These are phyloP conservation scores for Talaromyces marneffei DNA, from an alignment of 2,329 filamentous ascomycete species.

Conservation along the genomic window DNA sequence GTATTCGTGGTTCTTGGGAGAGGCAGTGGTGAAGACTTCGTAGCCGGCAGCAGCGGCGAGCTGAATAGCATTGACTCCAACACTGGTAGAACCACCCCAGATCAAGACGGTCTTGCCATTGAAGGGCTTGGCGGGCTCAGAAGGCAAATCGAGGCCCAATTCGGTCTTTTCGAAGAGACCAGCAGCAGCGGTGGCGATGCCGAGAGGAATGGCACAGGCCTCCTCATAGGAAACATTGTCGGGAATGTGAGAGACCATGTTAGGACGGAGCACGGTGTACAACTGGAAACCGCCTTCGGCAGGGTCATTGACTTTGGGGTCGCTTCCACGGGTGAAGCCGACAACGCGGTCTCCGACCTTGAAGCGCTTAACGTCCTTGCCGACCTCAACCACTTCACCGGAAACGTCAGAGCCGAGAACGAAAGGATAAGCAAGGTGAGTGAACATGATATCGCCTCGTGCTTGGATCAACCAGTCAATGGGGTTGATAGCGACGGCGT, in stretches of 20 bases:
- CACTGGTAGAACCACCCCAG: constrained; percentile 46
- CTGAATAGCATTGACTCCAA: constrained; percentile 50
- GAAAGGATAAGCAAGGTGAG: constrained; percentile 20
- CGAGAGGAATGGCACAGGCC: constrained; percentile 33
- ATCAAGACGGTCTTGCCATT: constrained; percentile 48
- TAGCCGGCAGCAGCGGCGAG: constrained; percentile 43
- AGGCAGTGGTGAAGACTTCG: constrained; percentile 50
- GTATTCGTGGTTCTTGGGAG: constrained; percentile 45
- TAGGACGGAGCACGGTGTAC: constrained; percentile 21
- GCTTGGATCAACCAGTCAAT: constrained; percentile 39
- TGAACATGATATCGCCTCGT: constrained; percentile 23
- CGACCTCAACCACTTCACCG: constrained; percentile 21
- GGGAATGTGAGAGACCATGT: constrained; percentile 25
- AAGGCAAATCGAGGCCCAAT: constrained; percentile 9
- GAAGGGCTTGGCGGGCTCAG: constrained; percentile 39
- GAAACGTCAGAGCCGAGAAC: constrained; percentile 25
- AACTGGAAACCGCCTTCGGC: constrained; percentile 24
- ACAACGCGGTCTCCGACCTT: constrained; percentile 25
- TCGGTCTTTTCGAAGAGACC: constrained; percentile 19
- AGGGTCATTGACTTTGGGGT: constrained; percentile 16
- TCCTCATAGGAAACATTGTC: constrained; percentile 26
- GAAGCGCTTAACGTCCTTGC: constrained; percentile 15
- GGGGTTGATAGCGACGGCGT: constrained; percentile 40
- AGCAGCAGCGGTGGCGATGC: constrained; percentile 27
- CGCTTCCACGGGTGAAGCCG: constrained; percentile 19